A percentile compares a stretch with the other conserved stretches of the same genome.
phyloP scores from a whole-genome alignment of 1,284 basidiomycete species.

The Puccinia triticina region DNA sequence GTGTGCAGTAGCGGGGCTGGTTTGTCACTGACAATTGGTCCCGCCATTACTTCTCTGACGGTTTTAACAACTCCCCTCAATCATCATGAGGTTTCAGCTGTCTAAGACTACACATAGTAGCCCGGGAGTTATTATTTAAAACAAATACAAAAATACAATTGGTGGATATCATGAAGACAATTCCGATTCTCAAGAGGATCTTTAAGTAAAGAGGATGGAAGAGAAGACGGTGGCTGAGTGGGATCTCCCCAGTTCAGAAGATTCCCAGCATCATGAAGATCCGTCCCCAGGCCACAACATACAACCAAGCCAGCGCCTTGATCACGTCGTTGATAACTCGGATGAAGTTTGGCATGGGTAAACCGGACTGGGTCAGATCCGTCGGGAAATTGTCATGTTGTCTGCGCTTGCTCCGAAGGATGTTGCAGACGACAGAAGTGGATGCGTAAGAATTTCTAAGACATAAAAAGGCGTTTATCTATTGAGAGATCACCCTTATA shows the following conservation, averaged over 20 bases:
- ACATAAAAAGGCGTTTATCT: background rate
- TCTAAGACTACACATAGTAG: no score
- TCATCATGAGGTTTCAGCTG: no score
- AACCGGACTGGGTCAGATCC: constrained; percentile 34
- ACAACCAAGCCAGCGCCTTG: constrained; percentile 19
- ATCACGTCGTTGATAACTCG: constrained; percentile 14
- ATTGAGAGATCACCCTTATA: background rate
- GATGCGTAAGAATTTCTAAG: background rate
- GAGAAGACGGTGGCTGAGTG: background rate
- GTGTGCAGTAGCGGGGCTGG: no score
- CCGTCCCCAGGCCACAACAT: constrained; percentile 9
- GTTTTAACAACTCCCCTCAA: no score
- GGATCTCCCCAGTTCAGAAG: background rate
- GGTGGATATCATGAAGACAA: background rate
- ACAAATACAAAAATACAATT: no score
- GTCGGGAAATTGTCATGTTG: constrained; percentile 48
- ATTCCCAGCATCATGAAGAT: constrained; percentile 21
- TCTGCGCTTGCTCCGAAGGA: background rate
- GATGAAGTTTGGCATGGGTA: constrained; percentile 9
- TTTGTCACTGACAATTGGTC: no score
- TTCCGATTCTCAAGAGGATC: background rate
- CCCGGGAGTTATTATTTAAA: no score
- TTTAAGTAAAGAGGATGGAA: background rate
- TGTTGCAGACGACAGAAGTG: no score
- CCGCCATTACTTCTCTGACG: no score